These are phyloP conservation scores for Lachancea sp. DNA, from an alignment of 805 yeast genomes.

Conservation along the genomic window DNA sequence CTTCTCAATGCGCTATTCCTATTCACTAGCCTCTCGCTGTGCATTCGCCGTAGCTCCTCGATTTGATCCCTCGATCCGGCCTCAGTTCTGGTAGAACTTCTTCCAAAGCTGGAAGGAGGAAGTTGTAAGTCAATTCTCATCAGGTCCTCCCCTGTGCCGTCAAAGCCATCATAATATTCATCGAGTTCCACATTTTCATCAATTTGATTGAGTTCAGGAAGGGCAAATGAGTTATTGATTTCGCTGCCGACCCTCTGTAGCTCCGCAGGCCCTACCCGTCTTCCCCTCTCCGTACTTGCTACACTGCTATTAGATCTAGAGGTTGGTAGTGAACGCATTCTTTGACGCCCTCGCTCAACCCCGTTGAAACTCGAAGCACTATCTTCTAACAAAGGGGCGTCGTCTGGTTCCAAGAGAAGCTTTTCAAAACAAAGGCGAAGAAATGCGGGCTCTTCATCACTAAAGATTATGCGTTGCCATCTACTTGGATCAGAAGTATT, in stretches of 20 bases:
- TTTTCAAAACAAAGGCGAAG: slow-evolving; percentile 13
- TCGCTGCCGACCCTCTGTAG: slow-evolving; percentile 2
- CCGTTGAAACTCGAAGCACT: slow-evolving; percentile 3
- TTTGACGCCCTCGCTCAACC: slow-evolving; percentile 24
- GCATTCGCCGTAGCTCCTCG: slow-evolving; percentile 19
- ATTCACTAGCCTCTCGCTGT: slow-evolving; percentile 4
- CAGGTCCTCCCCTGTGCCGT: neutral
- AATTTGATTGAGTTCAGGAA: slow-evolving; percentile 21
- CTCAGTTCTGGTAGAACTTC: slow-evolving; percentile 16
- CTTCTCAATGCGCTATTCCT: slow-evolving; percentile 3
- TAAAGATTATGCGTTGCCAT: slow-evolving; percentile 1
- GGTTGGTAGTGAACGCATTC: slow-evolving; percentile 12
- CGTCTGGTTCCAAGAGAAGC: neutral
- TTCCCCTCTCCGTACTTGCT: slow-evolving; percentile 25
- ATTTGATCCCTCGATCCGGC: slow-evolving; percentile 20
- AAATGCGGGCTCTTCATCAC: slow-evolving; percentile 9
- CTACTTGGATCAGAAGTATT: neutral
- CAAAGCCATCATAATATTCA: slow-evolving; percentile 1
- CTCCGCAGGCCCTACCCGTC: slow-evolving; percentile 15
- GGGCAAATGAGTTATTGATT: neutral
- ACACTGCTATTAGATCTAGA: slow-evolving; percentile 26
- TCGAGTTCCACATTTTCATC: slow-evolving; percentile 26
- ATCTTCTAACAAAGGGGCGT: neutral
- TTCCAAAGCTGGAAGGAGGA: slow-evolving; percentile 32
- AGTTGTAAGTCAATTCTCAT: slow-evolving; percentile 22